A percentile compares a stretch with the other conserved stretches of the same genome.
Evolutionary conservation across 768 basidiomycete genomes (phyloP).

Genomic region (Termitomyces sp.): DNA sequence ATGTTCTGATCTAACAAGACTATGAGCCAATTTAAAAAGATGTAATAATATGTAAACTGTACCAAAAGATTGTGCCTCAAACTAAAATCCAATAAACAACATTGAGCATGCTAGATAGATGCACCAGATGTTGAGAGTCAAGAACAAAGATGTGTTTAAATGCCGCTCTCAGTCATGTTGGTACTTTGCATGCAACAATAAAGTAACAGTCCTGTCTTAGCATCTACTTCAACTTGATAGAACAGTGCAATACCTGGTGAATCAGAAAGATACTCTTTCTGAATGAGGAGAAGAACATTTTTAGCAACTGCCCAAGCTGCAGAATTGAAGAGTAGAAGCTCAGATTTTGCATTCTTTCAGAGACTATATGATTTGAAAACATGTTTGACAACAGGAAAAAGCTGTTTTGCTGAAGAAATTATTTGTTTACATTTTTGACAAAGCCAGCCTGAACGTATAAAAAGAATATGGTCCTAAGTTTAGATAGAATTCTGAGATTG

Average conservation of each 20-base stretch:
- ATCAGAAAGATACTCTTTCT: constrained; percentile 21
- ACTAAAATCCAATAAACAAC: constrained; percentile 18
- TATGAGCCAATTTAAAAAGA: not conserved
- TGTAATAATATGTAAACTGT: not conserved
- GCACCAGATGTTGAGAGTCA: constrained; percentile 14
- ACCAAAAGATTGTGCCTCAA: constrained; percentile 18
- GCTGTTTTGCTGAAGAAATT: constrained; percentile 26
- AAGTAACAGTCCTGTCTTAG: constrained; percentile 12
- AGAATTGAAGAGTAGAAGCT: constrained; percentile 22
- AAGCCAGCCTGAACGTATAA: constrained; percentile 17
- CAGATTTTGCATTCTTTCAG: constrained; percentile 23
- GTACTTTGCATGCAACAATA: constrained; percentile 23
- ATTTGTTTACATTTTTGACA: constrained; percentile 17
- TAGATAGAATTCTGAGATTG: not conserved
- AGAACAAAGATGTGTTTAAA: constrained; percentile 24
- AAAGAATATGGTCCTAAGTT: constrained; percentile 9
- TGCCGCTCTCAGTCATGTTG: constrained; percentile 27
- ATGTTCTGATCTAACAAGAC: constrained; percentile 12
- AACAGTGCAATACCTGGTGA: constrained; percentile 24
- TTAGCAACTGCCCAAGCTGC: constrained; percentile 23
- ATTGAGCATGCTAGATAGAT: constrained; percentile 17
- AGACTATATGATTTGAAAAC: constrained; percentile 26
- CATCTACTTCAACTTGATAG: constrained; percentile 7
- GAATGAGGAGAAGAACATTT: constrained; percentile 22
- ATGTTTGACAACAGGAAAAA: too few species aligned